A percentile compares a stretch with the other conserved stretches of the same genome.
These are phyloP conservation scores for Pseudomassariella vexata DNA, from an alignment of 2,329 filamentous ascomycete species.

Conservation along the genomic window DNA sequence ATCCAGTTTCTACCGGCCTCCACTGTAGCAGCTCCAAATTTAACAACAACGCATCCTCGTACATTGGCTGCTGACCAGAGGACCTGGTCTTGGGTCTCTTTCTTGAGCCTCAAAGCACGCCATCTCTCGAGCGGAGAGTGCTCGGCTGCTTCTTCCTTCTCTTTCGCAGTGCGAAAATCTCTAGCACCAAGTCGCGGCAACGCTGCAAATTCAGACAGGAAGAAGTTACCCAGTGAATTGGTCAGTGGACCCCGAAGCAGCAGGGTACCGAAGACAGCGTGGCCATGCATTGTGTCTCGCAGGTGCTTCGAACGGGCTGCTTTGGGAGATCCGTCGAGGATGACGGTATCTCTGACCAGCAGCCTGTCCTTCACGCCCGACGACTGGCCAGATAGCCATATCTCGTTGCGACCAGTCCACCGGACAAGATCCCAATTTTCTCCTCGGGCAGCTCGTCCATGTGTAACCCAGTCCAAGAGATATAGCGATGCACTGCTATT, in stretches of 20 bases:
- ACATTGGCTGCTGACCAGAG: slow-evolving; percentile 80
- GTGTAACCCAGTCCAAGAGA: slow-evolving; percentile 89
- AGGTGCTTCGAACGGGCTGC: slow-evolving; percentile 34
- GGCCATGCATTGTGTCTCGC: slow-evolving; percentile 62
- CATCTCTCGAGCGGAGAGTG: slow-evolving; percentile 41
- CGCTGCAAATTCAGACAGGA: slow-evolving; percentile 70
- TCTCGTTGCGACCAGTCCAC: slow-evolving; percentile 83
- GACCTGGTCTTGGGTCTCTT: slow-evolving; percentile 55
- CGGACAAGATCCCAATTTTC: slow-evolving; percentile 80
- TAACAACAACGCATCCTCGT: slow-evolving; percentile 80
- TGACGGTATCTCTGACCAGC: slow-evolving; percentile 78
- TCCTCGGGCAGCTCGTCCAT: slow-evolving; percentile 76
- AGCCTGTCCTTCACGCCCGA: slow-evolving; percentile 45
- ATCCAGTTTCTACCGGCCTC: slow-evolving; percentile 81
- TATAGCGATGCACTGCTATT: slow-evolving; percentile 59
- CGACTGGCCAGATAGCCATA: slow-evolving; percentile 50
- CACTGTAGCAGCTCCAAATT: slow-evolving; percentile 78
- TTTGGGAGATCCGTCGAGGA: slow-evolving; percentile 56
- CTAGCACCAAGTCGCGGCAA: slow-evolving; percentile 78
- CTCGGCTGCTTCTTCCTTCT: slow-evolving; percentile 31
- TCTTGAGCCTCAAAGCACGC: slow-evolving; percentile 47
- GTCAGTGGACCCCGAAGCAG: slow-evolving; percentile 73
- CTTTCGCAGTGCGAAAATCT: slow-evolving; percentile 61
- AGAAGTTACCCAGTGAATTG: slow-evolving; percentile 61
- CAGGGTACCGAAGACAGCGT: slow-evolving; percentile 77